Evolutionary conservation across 1,284 basidiomycete genomes (phyloP).

Genomic region (Pyrrhoderma noxium): DNA sequence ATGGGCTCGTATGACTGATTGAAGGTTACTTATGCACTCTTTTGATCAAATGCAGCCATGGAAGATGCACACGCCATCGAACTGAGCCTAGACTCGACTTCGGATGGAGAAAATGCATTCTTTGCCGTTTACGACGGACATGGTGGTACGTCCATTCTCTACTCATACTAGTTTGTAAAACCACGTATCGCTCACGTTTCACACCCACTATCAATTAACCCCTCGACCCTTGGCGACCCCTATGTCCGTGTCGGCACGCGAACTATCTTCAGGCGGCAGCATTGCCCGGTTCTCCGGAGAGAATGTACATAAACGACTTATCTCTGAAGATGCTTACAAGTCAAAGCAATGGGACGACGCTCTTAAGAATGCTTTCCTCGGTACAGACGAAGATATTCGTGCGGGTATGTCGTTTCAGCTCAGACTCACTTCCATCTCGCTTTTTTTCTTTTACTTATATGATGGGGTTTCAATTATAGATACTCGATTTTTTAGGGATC

Average conservation of each 20-base stretch:
- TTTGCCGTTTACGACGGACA: conserved; percentile 99
- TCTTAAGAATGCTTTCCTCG: conserved; percentile 85
- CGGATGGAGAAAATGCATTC: conserved; percentile 55
- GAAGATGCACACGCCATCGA: conserved; percentile 94
- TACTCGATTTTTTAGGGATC: conserved; percentile 81
- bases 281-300: conserved; percentile 90
- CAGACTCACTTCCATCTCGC: neutral
- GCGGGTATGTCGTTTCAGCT: conserved; percentile 51
- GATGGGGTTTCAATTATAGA: conserved; percentile 40
- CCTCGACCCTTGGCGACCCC: too few relatives aligned
- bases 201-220: too few relatives aligned
- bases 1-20: too few relatives aligned
- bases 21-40: too few relatives aligned
- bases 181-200: neutral
- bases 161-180: neutral
- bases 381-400: conserved; percentile 91
- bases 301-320: conserved; percentile 79
- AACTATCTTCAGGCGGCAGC: conserved; percentile 54
- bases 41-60: conserved; percentile 60
- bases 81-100: conserved; percentile 54
- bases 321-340: conserved; percentile 68
- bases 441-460: conserved; percentile 16
- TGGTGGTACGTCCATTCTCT: conserved; percentile 66
- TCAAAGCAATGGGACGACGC: conserved; percentile 67
- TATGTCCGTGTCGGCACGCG: neutral